Conservation (phyloP, 1,284 basidiomycete species). For the Violaceomyces palustris region DNA sequence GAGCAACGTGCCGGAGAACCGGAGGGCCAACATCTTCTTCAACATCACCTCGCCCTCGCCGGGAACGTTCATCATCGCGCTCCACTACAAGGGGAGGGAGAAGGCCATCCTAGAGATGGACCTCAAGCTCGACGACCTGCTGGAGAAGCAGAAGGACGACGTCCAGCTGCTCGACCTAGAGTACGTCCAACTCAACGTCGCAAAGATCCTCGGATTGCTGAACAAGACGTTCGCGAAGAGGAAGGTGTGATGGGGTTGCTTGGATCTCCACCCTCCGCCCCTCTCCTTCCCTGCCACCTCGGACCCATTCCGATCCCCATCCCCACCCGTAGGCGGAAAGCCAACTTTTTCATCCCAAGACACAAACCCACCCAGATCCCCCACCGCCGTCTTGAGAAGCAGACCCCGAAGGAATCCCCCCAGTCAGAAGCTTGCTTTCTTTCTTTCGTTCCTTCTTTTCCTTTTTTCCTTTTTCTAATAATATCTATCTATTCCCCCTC, state of each 20-base stretch:
- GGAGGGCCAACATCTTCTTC: conserved; percentile 93
- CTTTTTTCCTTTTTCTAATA: too few species aligned
- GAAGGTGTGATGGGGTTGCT: conserved; percentile 3
- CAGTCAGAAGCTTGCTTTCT: too few species aligned
- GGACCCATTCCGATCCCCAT: too few species aligned
- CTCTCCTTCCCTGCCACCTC: too few species aligned
- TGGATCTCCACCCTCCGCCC: too few species aligned
- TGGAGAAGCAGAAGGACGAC: conserved; percentile 98
- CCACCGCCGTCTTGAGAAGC: too few species aligned
- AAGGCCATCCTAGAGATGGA: conserved; percentile 99
- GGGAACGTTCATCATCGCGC: conserved; percentile 95
- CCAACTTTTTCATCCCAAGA: too few species aligned
- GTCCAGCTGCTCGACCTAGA: conserved; percentile 90
- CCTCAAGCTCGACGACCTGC: conserved; percentile 93
- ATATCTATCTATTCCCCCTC: too few species aligned
- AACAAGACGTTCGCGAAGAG: conserved; percentile 52
- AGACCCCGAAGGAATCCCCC: too few species aligned
- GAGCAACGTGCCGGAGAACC: conserved; percentile 94
- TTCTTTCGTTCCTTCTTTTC: too few species aligned
- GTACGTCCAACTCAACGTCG: conserved; percentile 94
- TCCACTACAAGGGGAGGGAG: conserved; percentile 98
- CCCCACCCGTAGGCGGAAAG: too few species aligned
- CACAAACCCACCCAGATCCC: too few species aligned
- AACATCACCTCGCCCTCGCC: conserved; percentile 95
- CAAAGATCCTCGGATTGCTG: conserved; percentile 77